Evolutionary conservation across 371 early-diverging fungal genomes (phyloP).

Genomic region (Mucor plumbeus): DNA sequence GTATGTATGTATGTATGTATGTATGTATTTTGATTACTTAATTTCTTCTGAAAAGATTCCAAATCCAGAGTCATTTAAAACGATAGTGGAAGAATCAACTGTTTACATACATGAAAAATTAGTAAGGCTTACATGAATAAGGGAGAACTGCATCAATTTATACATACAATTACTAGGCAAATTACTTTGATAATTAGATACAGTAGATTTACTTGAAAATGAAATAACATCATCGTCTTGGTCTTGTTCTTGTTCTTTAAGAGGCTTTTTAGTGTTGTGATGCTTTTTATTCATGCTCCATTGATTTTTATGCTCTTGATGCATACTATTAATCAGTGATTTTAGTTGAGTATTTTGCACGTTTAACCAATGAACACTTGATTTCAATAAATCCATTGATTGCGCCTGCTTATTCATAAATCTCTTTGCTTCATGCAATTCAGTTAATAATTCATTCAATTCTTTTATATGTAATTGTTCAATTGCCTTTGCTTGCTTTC

Average conservation of each 20-base stretch:
- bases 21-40: constrained; percentile 5
- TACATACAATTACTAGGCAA: not conserved
- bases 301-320: constrained; percentile 1
- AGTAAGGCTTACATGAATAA: not conserved
- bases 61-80: constrained; percentile 22
- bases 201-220: constrained; percentile 14
- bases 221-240: constrained; percentile 7
- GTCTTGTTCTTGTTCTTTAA: not conserved
- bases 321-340: constrained; percentile 4
- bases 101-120: not conserved
- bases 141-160: not conserved
- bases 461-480: constrained; percentile 17
- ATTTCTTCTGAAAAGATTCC: constrained; percentile 12
- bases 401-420: constrained; percentile 47
- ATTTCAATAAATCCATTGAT: constrained; percentile 37
- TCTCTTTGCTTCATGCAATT: constrained; percentile 44
- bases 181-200: constrained; percentile 2
- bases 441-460: constrained; percentile 25
- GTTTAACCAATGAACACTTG: constrained; percentile 44
- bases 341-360: constrained; percentile 32
- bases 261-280: not conserved
- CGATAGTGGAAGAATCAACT: constrained; percentile 3
- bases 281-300: not conserved
- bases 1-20: not conserved
- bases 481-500: not conserved